Base-by-base conservation (phyloP, 73 alveolate genomes). In the Paramecium sexaurelia region DNA sequence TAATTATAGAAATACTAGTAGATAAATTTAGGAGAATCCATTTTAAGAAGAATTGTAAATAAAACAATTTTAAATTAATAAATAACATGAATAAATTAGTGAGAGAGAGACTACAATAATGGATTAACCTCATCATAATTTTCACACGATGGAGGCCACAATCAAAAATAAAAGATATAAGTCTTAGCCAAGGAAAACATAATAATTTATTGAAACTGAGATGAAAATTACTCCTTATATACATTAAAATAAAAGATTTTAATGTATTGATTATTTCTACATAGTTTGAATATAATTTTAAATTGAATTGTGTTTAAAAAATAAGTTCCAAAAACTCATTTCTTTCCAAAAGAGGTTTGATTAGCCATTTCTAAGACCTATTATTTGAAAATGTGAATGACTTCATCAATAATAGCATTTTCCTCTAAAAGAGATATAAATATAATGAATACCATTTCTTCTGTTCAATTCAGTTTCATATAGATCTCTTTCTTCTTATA, bases 401-500 rank as follows among this genome's bases (percentile, higher is more conserved):
- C 90, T 78, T 78, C 90, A 78, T 78, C 90, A 43, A 78, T 78
- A 13, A 78, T 20, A 78, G 90, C 90, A 45, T 78, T 78, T 22
- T 78, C 90, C 75, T 78, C 90, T 51, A 51, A 5, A 7, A 0
- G n/a, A n/a, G n/a, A 47, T 0, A 75, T 32, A 19, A 41, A 37
- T 2, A 5, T 1, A 40, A 19, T 24, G 5, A 3, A 13, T 78
- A 78, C 90, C 90, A 26, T 78, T 78, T 78, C 90, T 78, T 78
- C 90, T 78, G 22, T 78, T 78, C 13, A 78, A 19, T 41, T 78
- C 90, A 13, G 90, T 39, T 22, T 17, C 43, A 39, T 45, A 78
- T 13, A 78, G 3, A 6, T 78, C 90, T 78, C 90, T 78, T 20
- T 13, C 10, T 20, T 78, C 90, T 0, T 78, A 19, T 26, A 78